A percentile compares a stretch with the other conserved stretches of the same genome.
Evolutionary conservation across 257 asterid genomes (phyloP).

Genomic region (Nicotiana paniculata): DNA sequence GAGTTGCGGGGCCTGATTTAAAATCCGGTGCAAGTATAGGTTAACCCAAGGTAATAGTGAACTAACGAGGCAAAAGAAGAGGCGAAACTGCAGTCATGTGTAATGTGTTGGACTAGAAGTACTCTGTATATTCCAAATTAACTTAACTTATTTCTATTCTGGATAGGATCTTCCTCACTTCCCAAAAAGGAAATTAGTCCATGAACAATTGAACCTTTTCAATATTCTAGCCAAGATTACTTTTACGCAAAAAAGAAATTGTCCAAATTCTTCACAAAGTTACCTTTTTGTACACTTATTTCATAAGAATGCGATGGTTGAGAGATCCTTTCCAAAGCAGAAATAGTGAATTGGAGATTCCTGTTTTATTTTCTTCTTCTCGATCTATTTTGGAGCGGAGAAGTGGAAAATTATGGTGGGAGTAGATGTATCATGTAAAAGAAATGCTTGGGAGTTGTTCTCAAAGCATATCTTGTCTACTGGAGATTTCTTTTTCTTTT

Average conservation of each 20-base stretch:
- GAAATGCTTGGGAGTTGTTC: neutral
- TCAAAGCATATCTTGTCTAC: neutral
- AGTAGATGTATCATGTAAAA: neutral
- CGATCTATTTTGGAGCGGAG: neutral
- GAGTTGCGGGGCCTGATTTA: neutral
- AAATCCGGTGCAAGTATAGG: neutral
- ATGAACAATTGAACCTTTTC: neutral
- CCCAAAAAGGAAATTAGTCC: neutral
- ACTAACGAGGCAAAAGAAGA: neutral
- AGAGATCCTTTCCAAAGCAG: neutral
- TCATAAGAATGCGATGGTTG: neutral
- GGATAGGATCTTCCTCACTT: neutral
- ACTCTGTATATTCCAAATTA: neutral
- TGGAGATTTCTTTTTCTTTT: too few species aligned
- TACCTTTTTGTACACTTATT: neutral
- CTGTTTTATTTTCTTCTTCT: neutral
- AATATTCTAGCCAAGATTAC: neutral
- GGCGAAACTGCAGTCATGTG: neutral
- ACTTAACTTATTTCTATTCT: too few species aligned
- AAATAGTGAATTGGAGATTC: neutral
- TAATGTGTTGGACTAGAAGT: neutral
- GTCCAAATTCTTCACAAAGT: neutral
- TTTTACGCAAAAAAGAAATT: neutral
- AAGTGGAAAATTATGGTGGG: neutral
- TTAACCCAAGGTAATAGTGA: neutral